These are phyloP conservation scores for Testicularia cyperi DNA, from an alignment of 1,284 basidiomycete genomes.

Conservation along the genomic window DNA sequence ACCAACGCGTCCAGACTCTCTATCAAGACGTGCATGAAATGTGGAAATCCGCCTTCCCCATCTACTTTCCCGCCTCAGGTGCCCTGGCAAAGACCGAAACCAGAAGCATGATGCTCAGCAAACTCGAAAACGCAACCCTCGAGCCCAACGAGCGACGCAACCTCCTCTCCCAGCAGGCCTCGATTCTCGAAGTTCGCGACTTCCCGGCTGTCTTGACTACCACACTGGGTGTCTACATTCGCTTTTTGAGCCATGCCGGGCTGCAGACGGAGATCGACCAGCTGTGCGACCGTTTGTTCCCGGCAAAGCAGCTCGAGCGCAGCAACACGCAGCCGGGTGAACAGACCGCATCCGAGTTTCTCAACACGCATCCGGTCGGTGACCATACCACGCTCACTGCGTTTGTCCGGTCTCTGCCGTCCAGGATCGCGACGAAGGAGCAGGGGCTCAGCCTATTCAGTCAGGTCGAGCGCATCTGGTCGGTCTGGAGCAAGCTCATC, in stretches of 20 bases:
- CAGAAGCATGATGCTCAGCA: not conserved
- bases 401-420: not conserved
- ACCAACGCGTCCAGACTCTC: slow-evolving; percentile 4
- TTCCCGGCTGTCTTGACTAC: slow-evolving; percentile 13
- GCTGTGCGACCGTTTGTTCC: slow-evolving; percentile 23
- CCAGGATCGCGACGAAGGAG: not conserved
- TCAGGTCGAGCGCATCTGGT: not conserved
- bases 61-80: slow-evolving; percentile 8
- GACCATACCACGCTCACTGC: not conserved
- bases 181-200: slow-evolving; percentile 12
- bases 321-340: slow-evolving; percentile 6
- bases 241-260: slow-evolving; percentile 1
- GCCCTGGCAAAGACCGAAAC: slow-evolving; percentile 2
- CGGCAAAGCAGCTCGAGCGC: slow-evolving; percentile 5
- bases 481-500: not conserved
- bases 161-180: slow-evolving; percentile 27
- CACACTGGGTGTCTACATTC: slow-evolving; percentile 11
- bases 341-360: slow-evolving; percentile 8
- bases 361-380: not conserved
- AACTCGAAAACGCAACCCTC: not conserved
- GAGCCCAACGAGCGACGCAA: slow-evolving; percentile 21
- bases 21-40: slow-evolving; percentile 20
- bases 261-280: slow-evolving; percentile 4
- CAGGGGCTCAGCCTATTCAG: too few relatives aligned
- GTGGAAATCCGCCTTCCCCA: slow-evolving; percentile 26